Evolutionary conservation across 2,329 filamentous ascomycete species (phyloP), one percentile per base, ranked within the genome.

Genomic region (Calonectria leucothoes): DNA sequence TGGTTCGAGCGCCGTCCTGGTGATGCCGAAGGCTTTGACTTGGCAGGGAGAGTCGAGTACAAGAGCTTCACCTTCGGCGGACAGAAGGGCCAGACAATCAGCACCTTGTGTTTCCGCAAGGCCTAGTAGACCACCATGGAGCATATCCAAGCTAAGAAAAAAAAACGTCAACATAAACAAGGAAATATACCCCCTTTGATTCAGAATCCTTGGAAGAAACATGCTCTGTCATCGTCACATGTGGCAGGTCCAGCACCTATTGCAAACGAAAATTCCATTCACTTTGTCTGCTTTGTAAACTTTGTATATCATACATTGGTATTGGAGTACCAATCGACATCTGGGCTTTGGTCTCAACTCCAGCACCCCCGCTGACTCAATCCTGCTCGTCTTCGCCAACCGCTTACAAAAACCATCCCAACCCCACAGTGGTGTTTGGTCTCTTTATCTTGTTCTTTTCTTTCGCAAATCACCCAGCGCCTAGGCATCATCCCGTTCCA

Each of bases 61-160:
- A 94, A 92, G 27, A 94, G 92, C 66, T 98, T 98, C 84, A 93
- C 91, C 70, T 99, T 98, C 86, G 96, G 95, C 0, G 96, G 96
- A 7, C 91, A 92, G 83, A 94, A 95, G 82, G 96, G 96, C 2
- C 94, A 97, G 87, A 95, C 94, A 2, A 95, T 98, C 49, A 96
- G 93, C 81, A 98, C 94, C 72, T 84, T 98, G 68, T 96, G 94
- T 82, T 98, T 98, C 83, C 89, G 88, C 75, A 93, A 78, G 74
- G 70, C 75, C n/a, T 80, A 74, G 39, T 55, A 37, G 48, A 31
- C 20, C 23, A 23, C 12, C 12, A 7, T 39, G 61, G 31, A 61
- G 17, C 17, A 35, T 63, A 27, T 42, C 35, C 29, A 33, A 45
- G 59, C 25, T 25, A 35, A 66, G 35, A 31, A 51, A 68, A 25